These are phyloP conservation scores for Podospora australis DNA, from an alignment of 495 filamentous ascomycete species.

Conservation along the genomic window DNA sequence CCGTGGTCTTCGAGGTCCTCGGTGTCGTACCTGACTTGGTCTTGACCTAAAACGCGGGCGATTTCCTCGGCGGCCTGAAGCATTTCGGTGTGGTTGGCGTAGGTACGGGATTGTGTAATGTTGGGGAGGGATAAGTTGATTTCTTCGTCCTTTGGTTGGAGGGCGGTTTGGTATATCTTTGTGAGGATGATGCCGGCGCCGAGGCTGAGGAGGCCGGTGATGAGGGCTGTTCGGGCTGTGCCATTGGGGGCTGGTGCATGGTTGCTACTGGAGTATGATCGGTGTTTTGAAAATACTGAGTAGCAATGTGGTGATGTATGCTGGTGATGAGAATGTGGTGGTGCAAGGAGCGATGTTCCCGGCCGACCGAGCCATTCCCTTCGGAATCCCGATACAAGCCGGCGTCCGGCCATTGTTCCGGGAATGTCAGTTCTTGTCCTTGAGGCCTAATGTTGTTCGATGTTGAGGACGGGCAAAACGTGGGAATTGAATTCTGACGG, in stretches of 20 bases:
- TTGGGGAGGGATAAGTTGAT: not conserved
- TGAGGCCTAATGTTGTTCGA: too few relatives aligned
- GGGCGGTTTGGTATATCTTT: not conserved
- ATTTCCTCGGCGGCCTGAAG: constrained; percentile 56
- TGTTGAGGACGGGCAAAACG: too few relatives aligned
- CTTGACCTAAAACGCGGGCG: constrained; percentile 46
- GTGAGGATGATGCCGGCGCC: constrained; percentile 2
- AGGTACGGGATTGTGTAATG: not conserved
- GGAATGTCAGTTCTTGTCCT: not conserved
- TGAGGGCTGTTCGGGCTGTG: not conserved
- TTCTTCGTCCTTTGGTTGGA: not conserved
- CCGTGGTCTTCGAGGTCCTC: constrained; percentile 73
- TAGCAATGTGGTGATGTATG: not conserved
- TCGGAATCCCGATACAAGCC: not conserved
- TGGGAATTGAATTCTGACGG: too few relatives aligned
- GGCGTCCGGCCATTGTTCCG: constrained; percentile 1
- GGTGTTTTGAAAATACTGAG: too few relatives aligned
- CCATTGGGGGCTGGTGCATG: not conserved
- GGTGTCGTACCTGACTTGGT: constrained; percentile 66
- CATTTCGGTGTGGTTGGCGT: constrained; percentile 18
- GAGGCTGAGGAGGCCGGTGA: constrained; percentile 1
- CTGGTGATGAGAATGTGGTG: not conserved
- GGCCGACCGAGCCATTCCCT: not conserved
- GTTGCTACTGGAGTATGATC: not conserved
- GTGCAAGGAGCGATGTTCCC: not conserved